These are phyloP conservation scores for Myxozyma nipponensis DNA, from an alignment of 805 yeast species.

Conservation along the genomic window DNA sequence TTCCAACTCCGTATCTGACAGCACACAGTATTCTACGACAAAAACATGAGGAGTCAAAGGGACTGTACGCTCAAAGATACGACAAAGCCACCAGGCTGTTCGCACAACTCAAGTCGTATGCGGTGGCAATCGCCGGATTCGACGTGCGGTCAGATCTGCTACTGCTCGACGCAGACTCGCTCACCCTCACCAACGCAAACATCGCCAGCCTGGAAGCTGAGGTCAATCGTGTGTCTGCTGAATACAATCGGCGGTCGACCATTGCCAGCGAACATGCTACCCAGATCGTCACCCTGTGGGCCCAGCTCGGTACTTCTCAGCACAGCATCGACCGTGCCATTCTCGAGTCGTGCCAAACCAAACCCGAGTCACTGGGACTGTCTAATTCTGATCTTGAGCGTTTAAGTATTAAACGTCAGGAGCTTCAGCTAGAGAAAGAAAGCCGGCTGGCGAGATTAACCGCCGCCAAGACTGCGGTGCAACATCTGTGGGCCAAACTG, in stretches of 20 bases:
- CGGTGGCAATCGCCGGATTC: constrained; percentile 29
- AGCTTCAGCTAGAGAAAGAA: constrained; percentile 40
- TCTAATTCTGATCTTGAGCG: constrained; percentile 34
- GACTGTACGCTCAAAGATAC: constrained; percentile 29
- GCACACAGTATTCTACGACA: constrained; percentile 15
- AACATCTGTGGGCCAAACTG: constrained; percentile 54
- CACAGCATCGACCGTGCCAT: constrained; percentile 32
- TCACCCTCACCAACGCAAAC: constrained; percentile 29
- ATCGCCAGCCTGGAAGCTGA: constrained; percentile 31
- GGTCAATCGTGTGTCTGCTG: constrained; percentile 29
- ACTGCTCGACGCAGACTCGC: constrained; percentile 21
- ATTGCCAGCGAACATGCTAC: constrained; percentile 28
- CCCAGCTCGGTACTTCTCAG: constrained; percentile 36
- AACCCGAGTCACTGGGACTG: constrained; percentile 32
- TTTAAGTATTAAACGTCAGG: constrained; percentile 24
- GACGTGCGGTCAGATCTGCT: constrained; percentile 22
- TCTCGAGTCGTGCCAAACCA: constrained; percentile 24
- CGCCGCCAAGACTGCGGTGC: constrained; percentile 42
- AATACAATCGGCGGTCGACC: constrained; percentile 26
- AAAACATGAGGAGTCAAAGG: constrained; percentile 22
- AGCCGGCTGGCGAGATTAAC: constrained; percentile 34
- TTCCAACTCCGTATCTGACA: constrained; percentile 28
- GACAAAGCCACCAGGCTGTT: constrained; percentile 24
- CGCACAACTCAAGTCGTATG: constrained; percentile 22
- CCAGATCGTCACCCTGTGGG: constrained; percentile 35